phyloP scores from a whole-genome alignment of 805 yeast species.

The Metschnikowia amazonensis region DNA sequence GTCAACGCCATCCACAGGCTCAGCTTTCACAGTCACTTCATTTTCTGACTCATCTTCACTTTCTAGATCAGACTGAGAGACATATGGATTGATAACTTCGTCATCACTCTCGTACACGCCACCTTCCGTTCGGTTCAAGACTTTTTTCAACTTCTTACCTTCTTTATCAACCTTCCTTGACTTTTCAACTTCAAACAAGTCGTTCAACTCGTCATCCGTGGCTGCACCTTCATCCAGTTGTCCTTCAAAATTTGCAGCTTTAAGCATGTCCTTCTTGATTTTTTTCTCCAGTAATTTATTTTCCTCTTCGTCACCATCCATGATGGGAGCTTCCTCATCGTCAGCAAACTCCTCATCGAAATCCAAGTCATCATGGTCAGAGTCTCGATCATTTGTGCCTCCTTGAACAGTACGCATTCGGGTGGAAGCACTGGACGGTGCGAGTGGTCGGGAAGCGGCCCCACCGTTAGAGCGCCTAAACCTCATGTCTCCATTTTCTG shows the following conservation, averaged over 20 bases:
- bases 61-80: slow-evolving; percentile 50
- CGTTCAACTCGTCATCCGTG: slow-evolving; percentile 60
- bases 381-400: slow-evolving; percentile 50
- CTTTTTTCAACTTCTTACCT: slow-evolving; percentile 81
- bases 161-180: slow-evolving; percentile 79
- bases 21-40: slow-evolving; percentile 33
- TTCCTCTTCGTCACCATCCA: slow-evolving; percentile 95
- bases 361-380: slow-evolving; percentile 89
- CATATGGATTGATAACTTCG: slow-evolving; percentile 75
- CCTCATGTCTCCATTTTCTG: slow-evolving; percentile 43
- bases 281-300: slow-evolving; percentile 82
- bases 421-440: slow-evolving; percentile 4
- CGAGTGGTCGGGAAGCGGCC: slow-evolving; percentile 4
- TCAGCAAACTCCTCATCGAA: slow-evolving; percentile 97
- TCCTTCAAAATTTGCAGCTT: slow-evolving; percentile 72
- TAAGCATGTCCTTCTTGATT: slow-evolving; percentile 78
- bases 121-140: slow-evolving; percentile 79
- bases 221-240: slow-evolving; percentile 54
- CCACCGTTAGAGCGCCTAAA: slow-evolving; percentile 30
- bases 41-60: slow-evolving; percentile 56
- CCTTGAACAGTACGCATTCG: slow-evolving; percentile 44
- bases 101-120: slow-evolving; percentile 87
- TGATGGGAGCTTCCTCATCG: slow-evolving; percentile 97
- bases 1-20: slow-evolving; percentile 23
- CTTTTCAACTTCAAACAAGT: slow-evolving; percentile 58